Conservation (phyloP, 202 grass and related monocot species). For the Zoysia matrella region DNA sequence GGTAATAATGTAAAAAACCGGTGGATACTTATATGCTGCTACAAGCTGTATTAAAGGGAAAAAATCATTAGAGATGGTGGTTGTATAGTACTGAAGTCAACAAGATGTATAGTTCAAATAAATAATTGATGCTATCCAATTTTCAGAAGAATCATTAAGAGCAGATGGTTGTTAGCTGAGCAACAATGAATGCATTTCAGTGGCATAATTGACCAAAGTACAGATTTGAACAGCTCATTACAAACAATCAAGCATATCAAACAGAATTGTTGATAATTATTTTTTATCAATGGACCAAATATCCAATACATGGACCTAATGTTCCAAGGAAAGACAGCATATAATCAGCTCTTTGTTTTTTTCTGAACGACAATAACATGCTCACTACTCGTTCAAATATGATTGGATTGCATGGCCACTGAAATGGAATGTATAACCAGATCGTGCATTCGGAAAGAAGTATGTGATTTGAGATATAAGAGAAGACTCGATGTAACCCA, state of each 20-base stretch:
- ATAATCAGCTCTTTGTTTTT: not conserved
- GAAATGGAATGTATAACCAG: conserved; percentile 5
- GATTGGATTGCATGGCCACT: conserved; percentile 20
- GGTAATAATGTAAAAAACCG: conserved; percentile 65
- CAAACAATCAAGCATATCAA: conserved; percentile 16
- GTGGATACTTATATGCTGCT: conserved; percentile 66
- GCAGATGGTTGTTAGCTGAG: conserved; percentile 2
- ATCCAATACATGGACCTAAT: not conserved
- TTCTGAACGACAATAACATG: not conserved
- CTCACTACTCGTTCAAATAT: conserved; percentile 2
- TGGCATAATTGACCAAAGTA: not conserved
- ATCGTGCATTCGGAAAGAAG: not conserved
- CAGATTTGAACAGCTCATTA: not conserved
- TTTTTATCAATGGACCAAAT: too few species aligned
- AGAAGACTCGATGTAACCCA: not conserved
- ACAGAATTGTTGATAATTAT: not conserved
- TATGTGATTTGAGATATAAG: conserved; percentile 21
- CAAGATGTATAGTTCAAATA: conserved; percentile 6
- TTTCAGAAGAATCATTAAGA: conserved; percentile 21
- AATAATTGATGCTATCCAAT: not conserved
- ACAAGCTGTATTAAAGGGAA: conserved; percentile 61
- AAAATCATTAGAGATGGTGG: conserved; percentile 16
- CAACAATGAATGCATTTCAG: conserved; percentile 6
- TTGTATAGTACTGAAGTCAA: conserved; percentile 19
- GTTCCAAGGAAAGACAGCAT: not conserved